These are phyloP conservation scores for Avena insularis DNA, from an alignment of 176 grass and related monocot species.

Conservation along the genomic window DNA sequence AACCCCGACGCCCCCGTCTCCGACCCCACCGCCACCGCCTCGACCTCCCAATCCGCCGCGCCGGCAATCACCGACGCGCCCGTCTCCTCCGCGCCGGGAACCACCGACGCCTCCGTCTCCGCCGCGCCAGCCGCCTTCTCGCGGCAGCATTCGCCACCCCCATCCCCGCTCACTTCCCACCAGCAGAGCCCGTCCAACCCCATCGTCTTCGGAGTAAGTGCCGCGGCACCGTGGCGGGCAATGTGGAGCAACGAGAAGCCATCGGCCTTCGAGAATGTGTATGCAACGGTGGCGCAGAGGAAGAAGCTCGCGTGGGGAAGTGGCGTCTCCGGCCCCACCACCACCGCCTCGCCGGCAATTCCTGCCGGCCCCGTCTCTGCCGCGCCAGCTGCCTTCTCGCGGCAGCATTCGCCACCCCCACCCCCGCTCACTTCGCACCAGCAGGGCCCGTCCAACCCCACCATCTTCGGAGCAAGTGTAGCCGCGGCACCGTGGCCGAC, in stretches of 20 bases:
- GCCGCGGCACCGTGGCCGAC: not conserved
- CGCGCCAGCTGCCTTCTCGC: not conserved
- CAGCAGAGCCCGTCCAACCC: not conserved
- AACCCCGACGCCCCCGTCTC: not conserved
- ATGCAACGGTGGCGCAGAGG: not conserved
- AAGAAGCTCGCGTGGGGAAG: not conserved
- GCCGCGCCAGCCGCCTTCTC: not conserved
- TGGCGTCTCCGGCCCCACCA: not conserved
- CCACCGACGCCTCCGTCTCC: not conserved
- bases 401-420: not conserved
- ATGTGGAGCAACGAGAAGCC: not conserved
- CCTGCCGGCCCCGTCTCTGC: too few species aligned
- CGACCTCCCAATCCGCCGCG: not conserved
- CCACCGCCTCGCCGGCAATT: not conserved
- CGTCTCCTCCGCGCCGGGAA: not conserved
- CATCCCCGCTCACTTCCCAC: not conserved
- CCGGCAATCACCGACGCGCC: not conserved
- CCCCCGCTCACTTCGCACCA: not conserved
- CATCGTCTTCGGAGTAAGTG: not conserved
- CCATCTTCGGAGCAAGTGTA: not conserved
- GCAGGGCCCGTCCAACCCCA: not conserved
- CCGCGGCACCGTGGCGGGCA: not conserved
- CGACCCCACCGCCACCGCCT: not conserved
- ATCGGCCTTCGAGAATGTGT: not conserved
- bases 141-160: not conserved